A percentile compares a stretch with the other conserved stretches of the same genome.
Evolutionary conservation across 2,329 filamentous ascomycete genomes (phyloP).

Genomic region (Aspergillus novoparasiticus): DNA sequence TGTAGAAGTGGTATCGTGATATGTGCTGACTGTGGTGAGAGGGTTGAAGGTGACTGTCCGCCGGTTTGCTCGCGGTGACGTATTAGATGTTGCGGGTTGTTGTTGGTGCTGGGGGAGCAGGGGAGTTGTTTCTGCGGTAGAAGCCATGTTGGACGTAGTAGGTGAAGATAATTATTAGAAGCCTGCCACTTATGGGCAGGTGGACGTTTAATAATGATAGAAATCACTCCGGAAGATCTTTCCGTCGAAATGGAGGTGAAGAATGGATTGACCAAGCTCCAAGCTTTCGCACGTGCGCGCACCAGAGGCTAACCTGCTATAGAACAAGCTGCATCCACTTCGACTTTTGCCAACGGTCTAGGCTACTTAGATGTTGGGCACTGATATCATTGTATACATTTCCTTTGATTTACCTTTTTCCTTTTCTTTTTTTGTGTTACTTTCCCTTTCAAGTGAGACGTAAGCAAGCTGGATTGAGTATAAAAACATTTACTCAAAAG

Average conservation of each 20-base stretch:
- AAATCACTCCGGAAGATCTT: slow-evolving; percentile 2
- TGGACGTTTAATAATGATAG: neutral
- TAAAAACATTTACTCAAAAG: neutral
- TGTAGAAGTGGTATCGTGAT: slow-evolving; percentile 44
- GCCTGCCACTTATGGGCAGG: slow-evolving; percentile 21
- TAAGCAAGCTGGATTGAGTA: neutral
- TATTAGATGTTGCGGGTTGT: slow-evolving; percentile 31
- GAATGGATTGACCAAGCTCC: slow-evolving; percentile 15
- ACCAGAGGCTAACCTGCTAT: slow-evolving; percentile 5
- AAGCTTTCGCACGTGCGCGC: slow-evolving; percentile 28
- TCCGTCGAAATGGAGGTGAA: slow-evolving; percentile 12
- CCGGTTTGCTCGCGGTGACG: slow-evolving; percentile 42
- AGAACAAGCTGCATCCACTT: neutral
- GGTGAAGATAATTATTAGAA: slow-evolving; percentile 13
- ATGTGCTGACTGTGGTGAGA: slow-evolving; percentile 47
- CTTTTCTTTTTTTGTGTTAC: neutral
- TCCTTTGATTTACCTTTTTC: neutral
- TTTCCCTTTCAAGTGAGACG: neutral
- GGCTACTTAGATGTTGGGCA: neutral
- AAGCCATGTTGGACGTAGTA: slow-evolving; percentile 33
- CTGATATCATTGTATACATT: neutral
- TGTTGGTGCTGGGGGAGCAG: slow-evolving; percentile 42
- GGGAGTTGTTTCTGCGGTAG: slow-evolving; percentile 45
- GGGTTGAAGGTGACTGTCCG: slow-evolving; percentile 54
- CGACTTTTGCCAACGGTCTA: neutral